Evolutionary conservation across 345 rosid genomes (phyloP).

Genomic region (Gossypioides kirkii): DNA sequence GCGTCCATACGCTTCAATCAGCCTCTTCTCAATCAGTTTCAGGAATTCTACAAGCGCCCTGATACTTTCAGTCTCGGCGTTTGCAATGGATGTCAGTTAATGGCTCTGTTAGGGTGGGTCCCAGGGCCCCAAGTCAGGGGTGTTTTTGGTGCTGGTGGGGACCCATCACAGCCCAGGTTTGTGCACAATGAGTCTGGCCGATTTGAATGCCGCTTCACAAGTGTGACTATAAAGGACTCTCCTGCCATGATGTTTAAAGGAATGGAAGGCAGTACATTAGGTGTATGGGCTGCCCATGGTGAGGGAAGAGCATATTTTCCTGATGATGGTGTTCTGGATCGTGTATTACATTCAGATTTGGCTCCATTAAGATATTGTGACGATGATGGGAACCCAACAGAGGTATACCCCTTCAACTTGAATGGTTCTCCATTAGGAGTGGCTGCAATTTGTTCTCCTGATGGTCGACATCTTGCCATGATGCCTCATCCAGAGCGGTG

Average conservation of each 20-base stretch:
- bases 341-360: conserved; percentile 56
- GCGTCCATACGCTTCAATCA: conserved; percentile 83
- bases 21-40: conserved; percentile 71
- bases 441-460: conserved; percentile 89
- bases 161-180: conserved; percentile 79
- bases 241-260: conserved; percentile 92
- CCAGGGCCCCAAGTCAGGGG: conserved; percentile 94
- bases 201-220: conserved; percentile 87
- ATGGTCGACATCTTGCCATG: conserved; percentile 94
- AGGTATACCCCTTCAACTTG: conserved; percentile 79
- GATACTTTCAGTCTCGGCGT: conserved; percentile 91
- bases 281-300: conserved; percentile 98
- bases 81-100: conserved; percentile 93
- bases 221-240: conserved; percentile 67
- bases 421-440: conserved; percentile 97
- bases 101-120: conserved; percentile 91
- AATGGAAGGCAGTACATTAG: conserved; percentile 90
- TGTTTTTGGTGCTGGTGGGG: conserved; percentile 66
- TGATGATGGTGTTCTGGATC: conserved; percentile 75
- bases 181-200: conserved; percentile 91
- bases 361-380: conserved; percentile 86
- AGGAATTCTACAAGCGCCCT: conserved; percentile 78
- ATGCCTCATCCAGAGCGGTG: conserved; percentile 99
- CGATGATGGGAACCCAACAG: conserved; percentile 76
- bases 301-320: conserved; percentile 96